Evolutionary conservation across 202 grass and related monocot species (phyloP).

Genomic region (Eragrostis tef): DNA sequence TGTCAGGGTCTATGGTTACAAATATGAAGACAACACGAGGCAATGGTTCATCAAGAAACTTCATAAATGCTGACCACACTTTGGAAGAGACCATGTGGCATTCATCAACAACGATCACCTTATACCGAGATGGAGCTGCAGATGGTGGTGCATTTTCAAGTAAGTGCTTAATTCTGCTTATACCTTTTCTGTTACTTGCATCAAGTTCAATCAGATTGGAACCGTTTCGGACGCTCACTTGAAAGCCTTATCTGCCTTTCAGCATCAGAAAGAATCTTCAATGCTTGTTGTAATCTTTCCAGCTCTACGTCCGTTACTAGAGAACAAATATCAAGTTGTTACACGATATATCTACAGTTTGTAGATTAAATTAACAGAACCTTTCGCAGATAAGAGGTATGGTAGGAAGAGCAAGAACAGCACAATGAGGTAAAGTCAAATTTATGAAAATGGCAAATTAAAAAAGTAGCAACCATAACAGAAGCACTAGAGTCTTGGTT

Average conservation of each 20-base stretch:
- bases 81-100: conserved; percentile 82
- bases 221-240: conserved; percentile 80
- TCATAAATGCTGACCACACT: conserved; percentile 77
- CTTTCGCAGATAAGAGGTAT: background rate
- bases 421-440: background rate
- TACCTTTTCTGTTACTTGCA: conserved; percentile 66
- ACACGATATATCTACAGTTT: conserved; percentile 13
- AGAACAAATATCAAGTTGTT: conserved; percentile 14
- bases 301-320: conserved; percentile 77
- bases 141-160: conserved; percentile 58
- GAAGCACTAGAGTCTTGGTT: conserved; percentile 8
- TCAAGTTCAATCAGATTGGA: conserved; percentile 75
- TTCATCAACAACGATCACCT: conserved; percentile 74
- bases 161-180: conserved; percentile 60
- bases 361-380: background rate
- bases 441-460: conserved; percentile 5
- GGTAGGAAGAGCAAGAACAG: background rate
- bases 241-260: conserved; percentile 86
- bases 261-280: conserved; percentile 91
- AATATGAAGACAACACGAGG: conserved; percentile 80
- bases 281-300: conserved; percentile 76
- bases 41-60: conserved; percentile 78
- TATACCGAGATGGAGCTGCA: conserved; percentile 54
- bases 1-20: conserved; percentile 69
- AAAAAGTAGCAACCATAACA: conserved; percentile 20